phyloP scores from a whole-genome alignment of 169 alveolate genomes.

The Plasmodium gonderi region DNA sequence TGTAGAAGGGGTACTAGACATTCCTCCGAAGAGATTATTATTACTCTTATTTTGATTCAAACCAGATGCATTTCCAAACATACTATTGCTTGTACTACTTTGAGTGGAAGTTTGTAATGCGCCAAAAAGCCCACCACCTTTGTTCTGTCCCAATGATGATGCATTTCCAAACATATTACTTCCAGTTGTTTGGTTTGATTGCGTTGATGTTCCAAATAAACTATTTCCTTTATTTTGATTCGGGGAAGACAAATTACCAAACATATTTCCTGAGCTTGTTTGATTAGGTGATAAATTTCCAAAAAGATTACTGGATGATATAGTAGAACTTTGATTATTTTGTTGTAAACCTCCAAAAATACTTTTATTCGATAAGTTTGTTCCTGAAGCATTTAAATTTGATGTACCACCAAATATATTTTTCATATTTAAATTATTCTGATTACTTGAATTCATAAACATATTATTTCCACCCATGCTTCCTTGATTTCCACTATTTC shows the following conservation, averaged over 20 bases:
- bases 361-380: slow-evolving; percentile 47
- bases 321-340: slow-evolving; percentile 20
- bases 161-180: slow-evolving; percentile 52
- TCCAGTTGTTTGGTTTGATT: slow-evolving; percentile 8
- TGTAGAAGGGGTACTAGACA: slow-evolving; percentile 13
- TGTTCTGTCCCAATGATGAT: slow-evolving; percentile 14
- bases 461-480: slow-evolving; percentile 45
- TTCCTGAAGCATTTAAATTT: slow-evolving; percentile 63
- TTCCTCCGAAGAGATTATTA: slow-evolving; percentile 21
- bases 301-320: slow-evolving; percentile 39
- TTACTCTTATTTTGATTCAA: slow-evolving; percentile 20
- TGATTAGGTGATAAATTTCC: slow-evolving; percentile 54
- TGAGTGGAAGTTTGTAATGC: neutral
- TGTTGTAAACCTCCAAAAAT: slow-evolving; percentile 70
- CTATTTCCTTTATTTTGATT: slow-evolving; percentile 50
- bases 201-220: slow-evolving; percentile 43
- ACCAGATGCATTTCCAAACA: neutral
- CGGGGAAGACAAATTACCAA: slow-evolving; percentile 38
- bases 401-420: slow-evolving; percentile 61
- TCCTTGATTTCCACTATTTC: slow-evolving; percentile 23
- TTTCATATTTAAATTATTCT: slow-evolving; percentile 42
- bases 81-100: slow-evolving; percentile 2
- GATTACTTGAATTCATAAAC: slow-evolving; percentile 70
- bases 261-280: slow-evolving; percentile 14
- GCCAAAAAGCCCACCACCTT: slow-evolving; percentile 33